Evolutionary conservation across 441 rosid species (phyloP), one percentile per base, ranked within the genome.

Genomic region (Breynia disticha): DNA sequence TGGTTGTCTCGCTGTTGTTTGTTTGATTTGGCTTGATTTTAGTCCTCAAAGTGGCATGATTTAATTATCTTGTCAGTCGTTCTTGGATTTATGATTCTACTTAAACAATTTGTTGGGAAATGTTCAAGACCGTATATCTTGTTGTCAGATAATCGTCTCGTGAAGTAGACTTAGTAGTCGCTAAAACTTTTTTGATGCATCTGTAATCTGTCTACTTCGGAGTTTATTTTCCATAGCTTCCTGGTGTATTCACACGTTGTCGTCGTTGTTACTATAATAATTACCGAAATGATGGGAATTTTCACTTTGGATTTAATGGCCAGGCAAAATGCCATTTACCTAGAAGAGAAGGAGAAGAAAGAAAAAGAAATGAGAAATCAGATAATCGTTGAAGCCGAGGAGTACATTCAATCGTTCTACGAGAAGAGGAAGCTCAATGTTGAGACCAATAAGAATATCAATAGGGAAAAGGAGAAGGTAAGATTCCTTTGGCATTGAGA

Each of bases 401-500:
- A 71, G 59, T 86, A 71, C 12, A 76, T 67, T 32, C 72, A 20
- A 8, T 76, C 69, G 55, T 86, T 83, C 66, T 79, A 86, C 19
- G 90, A 86, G 76, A 86, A 86, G 57, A 67, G 86, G 72, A 72
- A 71, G 57, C 67, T 76, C 20, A 86, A 68, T 58, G 65, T 81
- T 47, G 95, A 86, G 77, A 72, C 80, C 52, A 79, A 70, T 78
- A 81, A 68, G 67, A 58, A 68, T 22, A 64, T 41, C 22, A 86
- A 83, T 76, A 70, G 88, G 62, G 95, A 86, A 63, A 81, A 67
- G 54, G 95, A 83, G 60, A 81, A 81, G 88, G 95, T 83, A 65
- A 35, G 21, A 6, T 7, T 54, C 14, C 24, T 21, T 16, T 24
- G 13, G 37, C 41, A 45, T 7, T 3, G 0, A 16, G 7, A 12